Evolutionary conservation across 345 rosid species (phyloP).

Genomic region (Brassica rapa): DNA sequence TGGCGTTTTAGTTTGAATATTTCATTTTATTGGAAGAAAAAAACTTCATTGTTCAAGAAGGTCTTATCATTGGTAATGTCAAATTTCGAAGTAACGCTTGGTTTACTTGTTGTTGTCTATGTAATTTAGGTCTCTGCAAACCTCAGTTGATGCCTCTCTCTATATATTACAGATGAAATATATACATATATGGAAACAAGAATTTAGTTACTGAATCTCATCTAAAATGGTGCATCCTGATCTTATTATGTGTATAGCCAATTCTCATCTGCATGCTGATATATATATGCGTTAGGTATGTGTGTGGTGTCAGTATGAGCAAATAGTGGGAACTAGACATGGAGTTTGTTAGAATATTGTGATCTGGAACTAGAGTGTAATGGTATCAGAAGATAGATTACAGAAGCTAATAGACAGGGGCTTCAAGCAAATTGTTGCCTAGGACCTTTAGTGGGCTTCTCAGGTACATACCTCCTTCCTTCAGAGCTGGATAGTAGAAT

Average conservation of each 20-base stretch:
- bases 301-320: conserved; percentile 11
- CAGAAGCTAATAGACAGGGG: no score
- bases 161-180: conserved; percentile 10
- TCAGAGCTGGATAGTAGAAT: no score
- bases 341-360: background rate
- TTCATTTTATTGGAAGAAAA: conserved; percentile 2
- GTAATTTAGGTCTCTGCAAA: conserved; percentile 32
- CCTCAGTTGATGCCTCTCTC: conserved; percentile 5
- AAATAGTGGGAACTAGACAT: conserved; percentile 6
- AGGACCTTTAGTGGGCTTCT: no score
- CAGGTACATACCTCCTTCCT: no score
- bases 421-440: no score
- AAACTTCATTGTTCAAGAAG: conserved; percentile 10
- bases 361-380: conserved; percentile 12
- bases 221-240: no score
- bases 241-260: background rate
- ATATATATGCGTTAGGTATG: background rate
- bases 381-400: conserved; percentile 5
- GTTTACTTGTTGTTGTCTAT: conserved; percentile 25
- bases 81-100: background rate
- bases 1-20: conserved; percentile 19
- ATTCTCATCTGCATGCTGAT: conserved; percentile 5
- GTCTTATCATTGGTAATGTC: conserved; percentile 19
- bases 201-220: no score
- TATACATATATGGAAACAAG: no score